These are phyloP conservation scores for Dictyostelium intermedium DNA, from an alignment of 78 protist species.

Conservation along the genomic window DNA sequence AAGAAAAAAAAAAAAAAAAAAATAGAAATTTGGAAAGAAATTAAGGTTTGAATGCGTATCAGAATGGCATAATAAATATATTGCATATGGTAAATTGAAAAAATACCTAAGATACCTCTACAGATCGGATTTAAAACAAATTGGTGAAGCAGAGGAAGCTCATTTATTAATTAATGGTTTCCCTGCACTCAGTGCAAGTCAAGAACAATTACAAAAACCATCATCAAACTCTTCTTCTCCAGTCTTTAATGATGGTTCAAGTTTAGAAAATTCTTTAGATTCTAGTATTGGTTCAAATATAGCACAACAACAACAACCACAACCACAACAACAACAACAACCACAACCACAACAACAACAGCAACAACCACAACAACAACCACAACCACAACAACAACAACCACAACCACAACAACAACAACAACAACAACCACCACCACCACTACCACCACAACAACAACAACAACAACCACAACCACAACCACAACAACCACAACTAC, in stretches of 20 bases:
- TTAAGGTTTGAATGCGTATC: constrained; percentile 70
- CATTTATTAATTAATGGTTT: constrained; percentile 20
- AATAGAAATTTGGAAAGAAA: constrained; percentile 76
- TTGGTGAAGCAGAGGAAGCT: neutral
- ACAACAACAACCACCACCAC: neutral
- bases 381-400: neutral
- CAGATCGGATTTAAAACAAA: neutral
- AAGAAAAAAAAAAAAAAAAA: neutral
- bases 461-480: neutral
- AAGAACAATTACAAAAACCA: constrained; percentile 6
- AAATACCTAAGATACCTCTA: constrained; percentile 58
- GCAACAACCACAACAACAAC: neutral
- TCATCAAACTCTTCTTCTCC: neutral
- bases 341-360: neutral
- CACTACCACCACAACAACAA: neutral
- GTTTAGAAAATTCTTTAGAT: neutral
- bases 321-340: neutral
- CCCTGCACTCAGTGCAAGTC: neutral
- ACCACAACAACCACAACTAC: neutral
- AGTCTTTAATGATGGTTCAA: neutral
- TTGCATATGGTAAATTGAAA: constrained; percentile 59
- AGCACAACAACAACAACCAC: neutral
- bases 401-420: neutral
- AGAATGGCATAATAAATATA: constrained; percentile 59
- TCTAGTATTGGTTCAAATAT: neutral